A percentile compares a stretch with the other conserved stretches of the same genome.
These are phyloP conservation scores for Ophiosphaerella narmari DNA, from an alignment of 2,329 filamentous ascomycete genomes.

Conservation along the genomic window DNA sequence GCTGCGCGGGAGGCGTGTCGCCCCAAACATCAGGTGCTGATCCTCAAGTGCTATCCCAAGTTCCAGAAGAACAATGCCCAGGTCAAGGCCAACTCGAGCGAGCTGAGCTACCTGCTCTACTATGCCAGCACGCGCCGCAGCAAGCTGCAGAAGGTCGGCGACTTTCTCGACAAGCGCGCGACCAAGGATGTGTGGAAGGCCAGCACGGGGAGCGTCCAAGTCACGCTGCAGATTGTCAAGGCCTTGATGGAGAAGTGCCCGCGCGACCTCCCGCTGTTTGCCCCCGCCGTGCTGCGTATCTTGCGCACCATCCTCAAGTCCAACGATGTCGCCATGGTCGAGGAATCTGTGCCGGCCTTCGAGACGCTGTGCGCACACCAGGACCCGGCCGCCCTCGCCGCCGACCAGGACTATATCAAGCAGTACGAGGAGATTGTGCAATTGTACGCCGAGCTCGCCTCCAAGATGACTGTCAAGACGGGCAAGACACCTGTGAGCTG, in stretches of 20 bases:
- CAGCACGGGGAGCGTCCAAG: conserved; percentile 89
- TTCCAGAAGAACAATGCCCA: conserved; percentile 85
- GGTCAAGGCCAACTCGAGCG: conserved; percentile 93
- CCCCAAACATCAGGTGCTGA: conserved; percentile 94
- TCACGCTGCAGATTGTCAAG: conserved; percentile 89
- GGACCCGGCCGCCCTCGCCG: conserved; percentile 81
- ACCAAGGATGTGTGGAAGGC: conserved; percentile 87
- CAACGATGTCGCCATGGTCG: conserved; percentile 88
- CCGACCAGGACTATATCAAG: conserved; percentile 79
- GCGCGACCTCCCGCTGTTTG: conserved; percentile 87
- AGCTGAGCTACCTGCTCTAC: conserved; percentile 95
- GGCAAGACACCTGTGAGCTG: conserved; percentile 61
- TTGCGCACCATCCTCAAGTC: conserved; percentile 82
- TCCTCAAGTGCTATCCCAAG: conserved; percentile 94
- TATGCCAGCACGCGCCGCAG: conserved; percentile 92
- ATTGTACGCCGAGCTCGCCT: conserved; percentile 79
- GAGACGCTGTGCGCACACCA: conserved; percentile 87
- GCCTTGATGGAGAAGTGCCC: conserved; percentile 92
- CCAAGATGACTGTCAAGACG: conserved; percentile 58
- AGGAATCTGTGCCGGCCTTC: conserved; percentile 85
- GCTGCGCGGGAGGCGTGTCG: conserved; percentile 67
- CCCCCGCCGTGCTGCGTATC: conserved; percentile 80
- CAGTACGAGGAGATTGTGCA: conserved; percentile 83
- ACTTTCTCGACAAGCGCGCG: conserved; percentile 92
- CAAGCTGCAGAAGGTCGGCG: conserved; percentile 95